Base-by-base conservation (phyloP, 2,329 filamentous ascomycete species). In the Clonostachys rosea region DNA sequence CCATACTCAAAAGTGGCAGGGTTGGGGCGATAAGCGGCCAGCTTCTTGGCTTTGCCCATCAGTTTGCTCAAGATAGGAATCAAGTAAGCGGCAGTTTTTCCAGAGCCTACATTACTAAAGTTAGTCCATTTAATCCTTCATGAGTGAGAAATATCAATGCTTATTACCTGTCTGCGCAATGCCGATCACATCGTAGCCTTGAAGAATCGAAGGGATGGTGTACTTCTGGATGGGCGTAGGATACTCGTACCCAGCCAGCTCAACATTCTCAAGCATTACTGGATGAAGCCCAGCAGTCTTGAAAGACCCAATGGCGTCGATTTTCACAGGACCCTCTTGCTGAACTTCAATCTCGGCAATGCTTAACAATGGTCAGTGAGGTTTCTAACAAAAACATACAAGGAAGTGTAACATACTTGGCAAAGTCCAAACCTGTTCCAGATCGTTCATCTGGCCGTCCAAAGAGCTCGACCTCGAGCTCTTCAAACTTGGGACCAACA, bases 31-130 rank as follows among this genome's bases (percentile, higher is more conserved):
- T 83, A 77, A 6, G 89, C 91, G 2, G 86, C 85, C 7, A 96
- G 71, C 68, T 91, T 91, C 70, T 91, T 94, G 6, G 88, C 90
- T 70, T 97, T 97, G 24, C 94, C 94, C 90, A 97, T 96, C 18
- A 99, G 71, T 64, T 88, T 87, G 50, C 91, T 95, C 45, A 97
- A 60, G 50, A 95, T 88, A 0, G 94, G 94, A 47, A 96, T 82
- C 5, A 99, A 69, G 60, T 94, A 99, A 0, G 94, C 91, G 0
- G 88, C 92, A 0, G 94, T 99, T 75, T 99, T 99, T 45, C 94
- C 94, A 24, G 92, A 97, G 17, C 94, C 92, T 96, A 52, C 17
- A 37, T 34, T 24, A 45, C 18, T 10, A 11, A 40, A 47, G 40
- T 48, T 6, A 47, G 42, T 10, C 9, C 7, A 30, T 8, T 10